phyloP scores from a whole-genome alignment of 139 green algal species.

The Coccomyxa sp. region DNA sequence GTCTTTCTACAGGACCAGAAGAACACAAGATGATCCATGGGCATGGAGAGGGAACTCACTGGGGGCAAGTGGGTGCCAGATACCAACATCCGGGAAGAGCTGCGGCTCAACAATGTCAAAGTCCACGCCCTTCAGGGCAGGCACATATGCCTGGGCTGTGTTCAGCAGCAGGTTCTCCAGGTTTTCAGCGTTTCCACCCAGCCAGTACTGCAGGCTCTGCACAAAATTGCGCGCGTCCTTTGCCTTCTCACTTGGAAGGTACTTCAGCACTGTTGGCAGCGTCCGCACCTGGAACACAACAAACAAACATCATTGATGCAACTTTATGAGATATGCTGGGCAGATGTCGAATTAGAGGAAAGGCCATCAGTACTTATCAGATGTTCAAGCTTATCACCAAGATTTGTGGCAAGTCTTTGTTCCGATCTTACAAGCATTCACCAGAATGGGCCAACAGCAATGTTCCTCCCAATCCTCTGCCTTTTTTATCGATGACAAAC shows the following conservation, averaged over 20 bases:
- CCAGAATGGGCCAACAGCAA: no score
- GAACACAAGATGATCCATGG: no score
- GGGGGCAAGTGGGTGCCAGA: conserved; percentile 93
- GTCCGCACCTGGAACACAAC: conserved; percentile 54
- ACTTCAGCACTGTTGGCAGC: conserved; percentile 86
- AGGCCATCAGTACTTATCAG: no score
- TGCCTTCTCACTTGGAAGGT: conserved; percentile 88
- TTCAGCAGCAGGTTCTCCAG: conserved; percentile 97
- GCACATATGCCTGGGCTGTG: conserved; percentile 80
- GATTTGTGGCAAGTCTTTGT: no score
- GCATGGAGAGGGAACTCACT: conserved; percentile 1
- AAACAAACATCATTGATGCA: not conserved
- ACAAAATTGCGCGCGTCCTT: conserved; percentile 86
- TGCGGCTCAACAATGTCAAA: conserved; percentile 78
- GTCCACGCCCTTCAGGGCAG: conserved; percentile 71
- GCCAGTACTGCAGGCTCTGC: conserved; percentile 98
- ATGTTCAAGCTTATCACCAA: no score
- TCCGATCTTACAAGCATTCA: no score
- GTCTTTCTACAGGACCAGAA: not conserved
- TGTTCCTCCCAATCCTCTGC: no score
- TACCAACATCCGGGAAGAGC: conserved; percentile 93
- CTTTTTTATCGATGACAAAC: no score
- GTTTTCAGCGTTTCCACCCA: conserved; percentile 95
- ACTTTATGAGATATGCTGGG: not conserved
- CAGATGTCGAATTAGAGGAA: not conserved